phyloP scores from a whole-genome alignment of 768 basidiomycete genomes.

The Crucibulum laeve region DNA sequence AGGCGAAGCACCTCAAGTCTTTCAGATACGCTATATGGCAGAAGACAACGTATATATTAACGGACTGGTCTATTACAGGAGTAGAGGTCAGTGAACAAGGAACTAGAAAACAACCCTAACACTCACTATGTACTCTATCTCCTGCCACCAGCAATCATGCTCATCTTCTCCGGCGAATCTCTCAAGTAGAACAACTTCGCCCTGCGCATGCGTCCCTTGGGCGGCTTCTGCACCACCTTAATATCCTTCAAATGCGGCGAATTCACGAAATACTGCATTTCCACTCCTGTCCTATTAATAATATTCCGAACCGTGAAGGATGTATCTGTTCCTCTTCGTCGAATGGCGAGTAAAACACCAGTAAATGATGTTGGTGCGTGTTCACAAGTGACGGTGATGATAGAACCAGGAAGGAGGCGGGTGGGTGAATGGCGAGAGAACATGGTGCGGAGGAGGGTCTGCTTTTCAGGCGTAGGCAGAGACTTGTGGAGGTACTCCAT shows the following conservation, averaged over 20 bases:
- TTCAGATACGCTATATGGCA: too few species aligned
- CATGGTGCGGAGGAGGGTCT: conserved; percentile 57
- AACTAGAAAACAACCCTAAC: not conserved
- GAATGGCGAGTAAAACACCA: conserved; percentile 81
- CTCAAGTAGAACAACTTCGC: conserved; percentile 84
- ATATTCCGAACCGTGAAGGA: conserved; percentile 89
- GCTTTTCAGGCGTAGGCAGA: conserved; percentile 65
- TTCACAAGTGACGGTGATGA: conserved; percentile 73
- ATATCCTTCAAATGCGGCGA: conserved; percentile 88
- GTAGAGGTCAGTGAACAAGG: too few species aligned
- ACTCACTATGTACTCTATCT: not conserved
- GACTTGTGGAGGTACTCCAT: conserved; percentile 70
- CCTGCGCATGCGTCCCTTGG: conserved; percentile 59
- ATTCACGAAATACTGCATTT: conserved; percentile 86
- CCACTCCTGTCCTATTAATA: conserved; percentile 86
- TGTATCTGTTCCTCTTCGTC: conserved; percentile 81
- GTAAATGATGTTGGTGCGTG: conserved; percentile 83
- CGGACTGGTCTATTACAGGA: too few species aligned
- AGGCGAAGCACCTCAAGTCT: too few species aligned
- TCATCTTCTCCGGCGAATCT: conserved; percentile 84
- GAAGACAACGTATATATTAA: too few species aligned
- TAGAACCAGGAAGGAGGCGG: conserved; percentile 78
- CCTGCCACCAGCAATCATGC: conserved; percentile 42
- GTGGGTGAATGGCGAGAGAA: conserved; percentile 70
- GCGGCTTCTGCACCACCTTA: conserved; percentile 67